A percentile compares a stretch with the other conserved stretches of the same genome.
phyloP scores from a whole-genome alignment of 257 asterid genomes.

The Nicotiana knightiana region DNA sequence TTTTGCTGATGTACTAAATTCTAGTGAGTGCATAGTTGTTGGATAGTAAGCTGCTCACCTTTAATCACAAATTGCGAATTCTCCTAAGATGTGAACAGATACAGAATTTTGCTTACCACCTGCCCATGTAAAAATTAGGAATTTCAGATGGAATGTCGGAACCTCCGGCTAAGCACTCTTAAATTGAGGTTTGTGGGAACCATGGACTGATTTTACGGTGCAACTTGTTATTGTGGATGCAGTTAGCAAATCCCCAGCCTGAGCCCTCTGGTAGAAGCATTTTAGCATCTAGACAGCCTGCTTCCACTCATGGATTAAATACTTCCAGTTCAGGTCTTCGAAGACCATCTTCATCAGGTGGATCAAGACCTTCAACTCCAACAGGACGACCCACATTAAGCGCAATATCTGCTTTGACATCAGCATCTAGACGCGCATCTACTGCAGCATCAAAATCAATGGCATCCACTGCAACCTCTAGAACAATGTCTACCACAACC shows the following conservation, averaged over 20 bases:
- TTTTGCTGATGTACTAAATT: not conserved
- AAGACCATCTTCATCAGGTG: conserved; percentile 86
- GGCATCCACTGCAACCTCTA: conserved; percentile 29
- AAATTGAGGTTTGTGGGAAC: not conserved
- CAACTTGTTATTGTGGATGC: conserved; percentile 27
- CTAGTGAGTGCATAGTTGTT: not conserved
- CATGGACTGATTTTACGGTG: conserved; percentile 17
- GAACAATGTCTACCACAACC: not conserved
- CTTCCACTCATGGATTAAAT: conserved; percentile 58
- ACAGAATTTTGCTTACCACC: not conserved
- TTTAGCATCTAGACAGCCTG: conserved; percentile 49
- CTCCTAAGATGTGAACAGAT: not conserved
- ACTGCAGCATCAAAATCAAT: conserved; percentile 27
- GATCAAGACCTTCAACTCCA: conserved; percentile 89
- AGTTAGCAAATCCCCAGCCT: conserved; percentile 80
- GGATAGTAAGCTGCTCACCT: not conserved
- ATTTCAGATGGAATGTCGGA: not conserved
- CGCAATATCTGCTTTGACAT: conserved; percentile 42
- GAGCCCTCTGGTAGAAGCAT: conserved; percentile 65
- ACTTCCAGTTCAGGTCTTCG: conserved; percentile 67
- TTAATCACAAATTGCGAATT: not conserved
- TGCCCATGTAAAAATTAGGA: not conserved
- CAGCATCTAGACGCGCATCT: conserved; percentile 44
- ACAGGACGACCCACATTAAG: conserved; percentile 70
- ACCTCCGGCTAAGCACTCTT: not conserved